Base-by-base conservation (phyloP, 352 stramenopile genomes). In the Phytophthora megakarya region DNA sequence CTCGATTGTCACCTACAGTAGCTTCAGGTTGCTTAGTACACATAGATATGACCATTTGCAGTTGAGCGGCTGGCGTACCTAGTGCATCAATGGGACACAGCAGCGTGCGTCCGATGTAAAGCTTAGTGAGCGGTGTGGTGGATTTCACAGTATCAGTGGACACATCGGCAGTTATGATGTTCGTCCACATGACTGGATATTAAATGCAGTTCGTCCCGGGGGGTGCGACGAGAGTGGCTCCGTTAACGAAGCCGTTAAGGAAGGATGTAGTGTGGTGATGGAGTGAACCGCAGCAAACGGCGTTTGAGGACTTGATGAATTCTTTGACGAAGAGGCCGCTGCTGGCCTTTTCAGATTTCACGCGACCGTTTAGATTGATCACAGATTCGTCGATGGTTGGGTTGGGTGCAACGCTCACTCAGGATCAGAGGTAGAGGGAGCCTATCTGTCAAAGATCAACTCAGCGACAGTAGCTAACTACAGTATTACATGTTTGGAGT, bases 291-390 rank as follows among this genome's bases (percentile, higher is more conserved):
- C 58, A 72, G 16, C 35, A 69, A 13, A 12, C 16, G 2, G 61
- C 65, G 5, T 72, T 72, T 37, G 48, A 72, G 3, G 8, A 13
- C n/a, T 50, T 74, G 18, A 72, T 55, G 23, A 11, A 50, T 13
- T 11, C 7, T 18, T 39, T 63, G 35, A 43, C 26, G 16, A n/a
- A 12, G 23, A n/a, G 35, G 23, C 33, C 33, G 1, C 0, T 63
- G 7, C 25, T 63, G 2, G 28, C 21, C 0, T 75, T 73, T 26
- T 65, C 67, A 3, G 72, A 80, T 30, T 80, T 74, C 54, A 45
- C 23, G 1, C 38, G 42, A 13, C 50, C 60, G 1, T 78, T 80
- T 33, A 50, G 66, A 19, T 37, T 75, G 46, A 45, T 59, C 0
- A 76, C 65, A 3, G 68, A 77, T 32, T 68, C 65, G 1, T 77